Conservation (phyloP, 352 stramenopile species). For the Pythium insidiosum region DNA sequence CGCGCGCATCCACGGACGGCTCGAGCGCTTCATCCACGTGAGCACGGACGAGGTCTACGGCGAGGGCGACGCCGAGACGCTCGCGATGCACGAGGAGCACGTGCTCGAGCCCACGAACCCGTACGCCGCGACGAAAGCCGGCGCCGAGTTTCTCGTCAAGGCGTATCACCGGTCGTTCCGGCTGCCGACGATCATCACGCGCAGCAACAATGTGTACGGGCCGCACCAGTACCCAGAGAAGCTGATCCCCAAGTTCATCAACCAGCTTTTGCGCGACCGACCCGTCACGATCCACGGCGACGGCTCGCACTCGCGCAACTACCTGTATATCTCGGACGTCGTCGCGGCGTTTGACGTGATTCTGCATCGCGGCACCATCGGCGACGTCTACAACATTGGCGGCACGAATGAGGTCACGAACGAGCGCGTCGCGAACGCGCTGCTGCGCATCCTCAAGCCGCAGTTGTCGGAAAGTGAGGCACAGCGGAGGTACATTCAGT, state of each 20-base stretch:
- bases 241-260: conserved; percentile 98
- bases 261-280: conserved; percentile 88
- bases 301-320: conserved; percentile 94
- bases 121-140: conserved; percentile 97
- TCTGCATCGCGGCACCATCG: conserved; percentile 88
- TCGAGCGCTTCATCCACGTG: conserved; percentile 96
- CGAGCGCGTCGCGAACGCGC: conserved; percentile 80
- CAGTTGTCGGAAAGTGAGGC: conserved; percentile 19
- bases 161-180: conserved; percentile 91
- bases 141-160: conserved; percentile 98
- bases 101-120: conserved; percentile 95
- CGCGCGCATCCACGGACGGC: conserved; percentile 79
- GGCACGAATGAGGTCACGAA: conserved; percentile 61
- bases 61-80: conserved; percentile 86
- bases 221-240: conserved; percentile 99
- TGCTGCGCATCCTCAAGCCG: conserved; percentile 72
- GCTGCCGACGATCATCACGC: conserved; percentile 95
- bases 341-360: conserved; percentile 95
- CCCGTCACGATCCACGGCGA: conserved; percentile 94
- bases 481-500: conserved; percentile 52
- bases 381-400: conserved; percentile 97
- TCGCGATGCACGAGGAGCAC: conserved; percentile 93
- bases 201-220: conserved; percentile 99
- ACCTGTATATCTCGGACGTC: conserved; percentile 97
- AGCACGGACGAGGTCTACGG: conserved; percentile 99